These are phyloP conservation scores for Medicago ruthenica DNA, from an alignment of 306 rosid genomes.

Conservation along the genomic window DNA sequence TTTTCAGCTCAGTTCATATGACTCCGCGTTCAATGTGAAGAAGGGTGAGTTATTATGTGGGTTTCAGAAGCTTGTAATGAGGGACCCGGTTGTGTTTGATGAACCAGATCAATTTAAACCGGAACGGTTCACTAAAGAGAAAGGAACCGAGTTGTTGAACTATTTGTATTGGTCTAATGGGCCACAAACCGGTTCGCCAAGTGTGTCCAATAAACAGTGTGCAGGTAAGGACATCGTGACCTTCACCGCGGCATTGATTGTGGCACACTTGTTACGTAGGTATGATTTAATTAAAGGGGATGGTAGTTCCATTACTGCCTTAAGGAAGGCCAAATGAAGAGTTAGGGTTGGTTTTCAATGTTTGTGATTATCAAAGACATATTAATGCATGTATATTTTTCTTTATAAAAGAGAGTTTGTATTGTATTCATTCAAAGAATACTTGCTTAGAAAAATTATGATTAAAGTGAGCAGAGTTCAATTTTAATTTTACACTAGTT, in stretches of 20 bases:
- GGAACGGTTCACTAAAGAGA: conserved; percentile 68
- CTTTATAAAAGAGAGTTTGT: background rate
- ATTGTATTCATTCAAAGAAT: background rate
- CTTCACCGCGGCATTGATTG: conserved; percentile 61
- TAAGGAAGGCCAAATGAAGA: conserved; percentile 57
- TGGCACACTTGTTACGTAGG: conserved; percentile 70
- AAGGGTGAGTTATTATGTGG: conserved; percentile 94
- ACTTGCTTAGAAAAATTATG: background rate
- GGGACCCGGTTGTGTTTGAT: conserved; percentile 61
- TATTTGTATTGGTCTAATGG: conserved; percentile 94
- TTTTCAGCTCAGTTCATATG: conserved; percentile 69
- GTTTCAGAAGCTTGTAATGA: conserved; percentile 74
- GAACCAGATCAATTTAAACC: conserved; percentile 80
- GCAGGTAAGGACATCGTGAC: conserved; percentile 75
- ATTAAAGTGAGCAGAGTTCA: no score
- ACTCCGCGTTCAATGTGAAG: conserved; percentile 62
- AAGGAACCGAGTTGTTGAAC: conserved; percentile 59
- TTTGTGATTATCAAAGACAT: background rate
- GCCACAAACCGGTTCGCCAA: conserved; percentile 72
- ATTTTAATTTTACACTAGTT: no score
- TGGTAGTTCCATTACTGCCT: conserved; percentile 62
- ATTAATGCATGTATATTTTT: conserved; percentile 7
- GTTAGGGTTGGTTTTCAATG: background rate
- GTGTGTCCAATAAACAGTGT: conserved; percentile 75
- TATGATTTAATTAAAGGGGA: conserved; percentile 73